Base-by-base conservation (phyloP, 257 asterid genomes). In the Solanum medicagineum region DNA sequence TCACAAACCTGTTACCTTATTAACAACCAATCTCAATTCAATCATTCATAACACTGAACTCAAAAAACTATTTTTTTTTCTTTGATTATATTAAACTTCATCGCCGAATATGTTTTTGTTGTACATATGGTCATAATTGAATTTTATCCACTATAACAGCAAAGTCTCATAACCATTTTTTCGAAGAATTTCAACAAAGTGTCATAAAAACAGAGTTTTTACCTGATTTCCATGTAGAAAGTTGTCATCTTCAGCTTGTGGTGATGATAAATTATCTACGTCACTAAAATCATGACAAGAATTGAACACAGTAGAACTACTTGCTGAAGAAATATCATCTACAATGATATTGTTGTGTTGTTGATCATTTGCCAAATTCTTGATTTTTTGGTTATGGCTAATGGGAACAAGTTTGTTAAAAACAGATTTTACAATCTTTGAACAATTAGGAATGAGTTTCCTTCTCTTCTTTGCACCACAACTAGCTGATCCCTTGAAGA, bases 231-330 rank as follows among this genome's bases (percentile, higher is more conserved):
- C 81, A 32, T 49, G 20, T 60, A 80, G 79, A 40, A 83, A 57
- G 57, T 83, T 66, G 22, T 36, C 85, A 66, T 49, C 59, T 74
- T 55, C 87, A 65, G 84, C 70, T 71, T 69, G 79, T 14, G 59
- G 26, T 51, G 73, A 65, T 15, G 85, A 68, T 8, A 60, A 63
- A 80, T 71, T 81, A 63, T 77, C 65, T 79, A 81, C 81, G 47
- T 85, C 91, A 86, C 60, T 75, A 75, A 87, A 87, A 60, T 91
- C 91, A 12, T 91, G 77, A 87, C 92, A 90, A 84, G 94, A 90
- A 84, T 85, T 86, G 83, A 85, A 90, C 60, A 84, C 65, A 36
- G 81, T 88, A 42, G 89, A 85, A 74, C 87, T 83, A 81, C 90
- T 92, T 22, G 84, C 86, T 22, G 93, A 87, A 51, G 91, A 90